Evolutionary conservation across 2,329 filamentous ascomycete species (phyloP).

Genomic region (Fusarium continuum): DNA sequence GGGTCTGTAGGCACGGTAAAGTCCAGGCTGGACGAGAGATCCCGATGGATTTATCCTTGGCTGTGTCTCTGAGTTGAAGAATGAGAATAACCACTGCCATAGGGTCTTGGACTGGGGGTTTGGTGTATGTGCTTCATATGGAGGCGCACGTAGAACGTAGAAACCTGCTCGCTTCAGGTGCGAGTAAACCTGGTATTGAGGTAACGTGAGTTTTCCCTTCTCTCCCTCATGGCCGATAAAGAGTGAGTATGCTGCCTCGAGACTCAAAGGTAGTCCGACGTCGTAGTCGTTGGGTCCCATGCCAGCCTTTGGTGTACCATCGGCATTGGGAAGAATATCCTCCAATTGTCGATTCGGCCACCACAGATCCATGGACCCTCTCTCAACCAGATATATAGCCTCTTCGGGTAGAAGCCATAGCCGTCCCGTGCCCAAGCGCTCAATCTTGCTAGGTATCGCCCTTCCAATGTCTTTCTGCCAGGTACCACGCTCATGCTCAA

Average conservation of each 20-base stretch:
- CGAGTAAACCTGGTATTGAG: constrained; percentile 88
- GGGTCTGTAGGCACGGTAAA: constrained; percentile 72
- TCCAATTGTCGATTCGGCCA: constrained; percentile 72
- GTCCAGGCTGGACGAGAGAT: constrained; percentile 68
- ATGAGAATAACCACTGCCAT: constrained; percentile 64
- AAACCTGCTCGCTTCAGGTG: constrained; percentile 86
- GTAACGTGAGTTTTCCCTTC: constrained; percentile 69
- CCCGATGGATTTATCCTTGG: constrained; percentile 54
- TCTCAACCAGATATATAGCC: constrained; percentile 86
- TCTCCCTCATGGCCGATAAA: constrained; percentile 77
- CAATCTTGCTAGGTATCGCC: constrained; percentile 64
- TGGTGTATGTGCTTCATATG: constrained; percentile 30
- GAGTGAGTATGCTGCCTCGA: constrained; percentile 89
- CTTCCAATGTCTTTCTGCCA: constrained; percentile 81
- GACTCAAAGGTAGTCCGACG: constrained; percentile 81
- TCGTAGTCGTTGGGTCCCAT: constrained; percentile 58
- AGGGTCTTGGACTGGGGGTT: constrained; percentile 45
- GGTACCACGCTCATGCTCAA: constrained; percentile 77
- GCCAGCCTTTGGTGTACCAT: constrained; percentile 34
- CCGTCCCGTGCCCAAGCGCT: constrained; percentile 65
- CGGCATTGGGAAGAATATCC: constrained; percentile 55
- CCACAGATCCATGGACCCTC: constrained; percentile 86
- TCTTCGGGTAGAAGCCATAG: constrained; percentile 93
- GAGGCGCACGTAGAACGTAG: constrained; percentile 75
- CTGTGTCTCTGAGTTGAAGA: constrained; percentile 49